Evolutionary conservation across 257 asterid genomes (phyloP).

Genomic region (Echites panduratus): DNA sequence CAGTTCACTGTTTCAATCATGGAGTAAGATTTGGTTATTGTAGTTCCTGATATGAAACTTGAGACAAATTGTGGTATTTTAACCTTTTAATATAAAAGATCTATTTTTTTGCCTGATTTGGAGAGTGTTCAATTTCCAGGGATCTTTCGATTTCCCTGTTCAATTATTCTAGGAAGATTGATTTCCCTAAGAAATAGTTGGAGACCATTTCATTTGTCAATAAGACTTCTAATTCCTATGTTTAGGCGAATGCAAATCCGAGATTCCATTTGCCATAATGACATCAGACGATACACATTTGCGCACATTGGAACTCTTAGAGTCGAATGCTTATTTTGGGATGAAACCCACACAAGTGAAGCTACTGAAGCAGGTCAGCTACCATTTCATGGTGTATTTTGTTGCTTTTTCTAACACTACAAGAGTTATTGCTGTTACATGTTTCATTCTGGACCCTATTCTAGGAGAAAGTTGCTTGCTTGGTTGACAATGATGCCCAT

Average conservation of each 20-base stretch:
- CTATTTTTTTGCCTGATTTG: neutral
- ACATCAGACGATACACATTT: slow-evolving; percentile 96
- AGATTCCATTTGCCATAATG: slow-evolving; percentile 91
- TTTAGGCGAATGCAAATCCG: slow-evolving; percentile 60
- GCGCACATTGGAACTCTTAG: slow-evolving; percentile 63
- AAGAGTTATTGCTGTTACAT: slow-evolving; percentile 9
- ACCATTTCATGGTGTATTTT: slow-evolving; percentile 3
- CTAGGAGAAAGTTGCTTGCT: slow-evolving; percentile 99
- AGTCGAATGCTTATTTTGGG: slow-evolving; percentile 80
- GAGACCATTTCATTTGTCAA: neutral
- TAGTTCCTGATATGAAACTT: neutral
- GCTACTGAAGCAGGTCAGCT: slow-evolving; percentile 80
- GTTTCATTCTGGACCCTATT: slow-evolving; percentile 18
- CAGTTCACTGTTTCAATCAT: neutral
- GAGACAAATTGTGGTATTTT: neutral
- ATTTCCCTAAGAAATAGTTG: slow-evolving; percentile 1
- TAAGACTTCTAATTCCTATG: slow-evolving; percentile 9
- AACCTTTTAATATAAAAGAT: neutral
- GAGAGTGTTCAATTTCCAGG: neutral
- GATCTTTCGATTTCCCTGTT: slow-evolving; percentile 1
- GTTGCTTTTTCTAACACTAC: slow-evolving; percentile 7
- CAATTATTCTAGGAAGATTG: neutral
- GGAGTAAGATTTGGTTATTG: neutral
- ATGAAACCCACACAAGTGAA: slow-evolving; percentile 85
- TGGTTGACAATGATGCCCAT: slow-evolving; percentile 90